Conservation (phyloP, 306 rosid genomes). For the Malus asiatica region DNA sequence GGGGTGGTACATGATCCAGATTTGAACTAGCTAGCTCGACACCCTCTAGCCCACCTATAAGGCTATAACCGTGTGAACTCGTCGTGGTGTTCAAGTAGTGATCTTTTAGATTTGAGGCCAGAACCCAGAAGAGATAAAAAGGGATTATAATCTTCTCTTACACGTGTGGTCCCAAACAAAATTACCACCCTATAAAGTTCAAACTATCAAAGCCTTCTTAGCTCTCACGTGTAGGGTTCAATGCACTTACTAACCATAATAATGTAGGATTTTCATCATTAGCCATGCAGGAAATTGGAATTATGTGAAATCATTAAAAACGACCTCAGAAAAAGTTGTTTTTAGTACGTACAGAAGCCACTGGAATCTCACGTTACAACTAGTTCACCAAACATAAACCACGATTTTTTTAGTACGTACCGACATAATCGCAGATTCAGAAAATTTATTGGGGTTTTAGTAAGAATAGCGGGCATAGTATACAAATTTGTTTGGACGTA, state of each 20-base stretch:
- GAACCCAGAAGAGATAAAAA: background rate
- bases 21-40: background rate
- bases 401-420: background rate
- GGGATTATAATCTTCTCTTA: slow-evolving; percentile 9
- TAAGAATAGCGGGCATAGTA: too few relatives aligned
- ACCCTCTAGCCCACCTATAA: background rate
- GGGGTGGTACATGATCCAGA: background rate
- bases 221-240: slow-evolving; percentile 95
- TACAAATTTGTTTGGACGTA: too few relatives aligned
- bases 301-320: slow-evolving; percentile 90
- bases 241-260: slow-evolving; percentile 83
- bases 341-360: too few relatives aligned
- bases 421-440: too few relatives aligned
- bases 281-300: slow-evolving; percentile 85
- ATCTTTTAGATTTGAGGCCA: background rate
- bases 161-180: slow-evolving; percentile 58
- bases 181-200: slow-evolving; percentile 11
- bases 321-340: slow-evolving; percentile 51
- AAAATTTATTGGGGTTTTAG: too few relatives aligned
- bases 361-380: slow-evolving; percentile 19
- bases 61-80: slow-evolving; percentile 8
- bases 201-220: slow-evolving; percentile 18
- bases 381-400: slow-evolving; percentile 45
- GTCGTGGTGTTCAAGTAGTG: background rate
- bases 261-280: slow-evolving; percentile 82